Evolutionary conservation across 2,329 filamentous ascomycete genomes (phyloP), one percentile per base, ranked within the genome.

Genomic region (Thermothelomyces thermophilus): DNA sequence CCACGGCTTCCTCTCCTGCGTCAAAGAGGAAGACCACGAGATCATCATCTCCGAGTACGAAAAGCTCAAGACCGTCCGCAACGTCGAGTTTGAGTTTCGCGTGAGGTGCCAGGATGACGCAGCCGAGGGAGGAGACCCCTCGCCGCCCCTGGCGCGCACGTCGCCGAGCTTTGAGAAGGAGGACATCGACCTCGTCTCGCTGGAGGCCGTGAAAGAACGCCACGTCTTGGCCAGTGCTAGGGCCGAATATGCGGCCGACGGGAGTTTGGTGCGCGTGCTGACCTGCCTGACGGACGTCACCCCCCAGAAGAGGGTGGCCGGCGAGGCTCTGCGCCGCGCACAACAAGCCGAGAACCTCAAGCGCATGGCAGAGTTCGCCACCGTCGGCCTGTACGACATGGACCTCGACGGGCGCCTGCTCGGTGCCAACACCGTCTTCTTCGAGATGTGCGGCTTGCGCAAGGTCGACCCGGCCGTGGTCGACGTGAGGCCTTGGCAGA

Each of bases 371-470:
- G 73, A 78, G 57, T 70, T 73, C 45, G 74, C 74, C 4, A 76
- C 75, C 0, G 75, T 78, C 10, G 75, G 75, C 46, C 73, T 78
- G 71, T 78, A 75, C 55, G 74, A 76, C 43, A 74, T 77, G 64
- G 70, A 73, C 50, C 64, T 72, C n/a, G 68, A 73, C 20, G 75
- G 75, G 11, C 69, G 70, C 2, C 61, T 78, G 7, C 61, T 76
- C 3, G 71, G 72, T 20, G 75, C 74, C 6, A 79, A 79, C 57
- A 74, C 74, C 16, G 67, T 75, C 11, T 79, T 78, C 56, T 77
- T 71, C 60, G 72, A 76, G 52, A 68, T 77, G 62, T 76, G 71
- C 37, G 74, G 74, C 3, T 55, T 77, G n/a, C 61, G 68, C 14
- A 72, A 70, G 46, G 67, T 69, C 11, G 71, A 74, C 41, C 63